Base-by-base conservation (phyloP, 768 basidiomycete species). In the Pleurotus platypus region DNA sequence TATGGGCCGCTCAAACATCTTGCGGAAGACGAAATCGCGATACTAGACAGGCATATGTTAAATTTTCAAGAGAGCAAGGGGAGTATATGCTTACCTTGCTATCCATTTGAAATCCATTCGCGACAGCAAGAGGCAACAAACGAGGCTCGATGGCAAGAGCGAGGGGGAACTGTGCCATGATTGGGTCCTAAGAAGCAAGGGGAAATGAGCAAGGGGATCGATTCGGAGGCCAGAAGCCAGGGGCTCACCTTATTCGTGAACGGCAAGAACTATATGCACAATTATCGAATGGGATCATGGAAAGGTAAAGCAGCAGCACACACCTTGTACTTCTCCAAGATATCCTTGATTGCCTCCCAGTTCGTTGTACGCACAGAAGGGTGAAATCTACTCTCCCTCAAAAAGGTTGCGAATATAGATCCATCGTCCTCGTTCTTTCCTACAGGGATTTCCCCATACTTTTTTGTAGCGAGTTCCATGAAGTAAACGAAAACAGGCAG, bases 11-110 rank as follows among this genome's bases (percentile, higher is more conserved):
- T 90, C 87, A 61, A 91, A 91, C 82, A 91, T 90, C 68, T 90
- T 90, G 47, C 90, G 86, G 67, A 92, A 90, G n/a, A 92, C 84
- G 63, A 90, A 92, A 66, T 91, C 85, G 46, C 89, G 87, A 67
- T 91, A 89, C 88, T 91, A 30, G 2, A 56, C 9, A 58, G 35
- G 27, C 20, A 35, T 26, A 60, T 58, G 18, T 37, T 20, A 46
- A 38, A 20, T 54, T 18, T 56, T 42, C 45, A 55, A 47, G 30
- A 56, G 57, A 46, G 59, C 49, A 56, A 48, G 51, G 57, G 38
- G 30, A 51, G 48, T 26, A 42, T 20, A 37, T 37, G 60, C 68
- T 56, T 69, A 85, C 89, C 77, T 89, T 89, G 67, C 79, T 79
- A 64, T 92, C 89, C 87, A 92, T 87, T 39, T 72, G 72, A 67